Evolutionary conservation across 1,284 basidiomycete genomes (phyloP).

Genomic region (Hymenochaete sp.): DNA sequence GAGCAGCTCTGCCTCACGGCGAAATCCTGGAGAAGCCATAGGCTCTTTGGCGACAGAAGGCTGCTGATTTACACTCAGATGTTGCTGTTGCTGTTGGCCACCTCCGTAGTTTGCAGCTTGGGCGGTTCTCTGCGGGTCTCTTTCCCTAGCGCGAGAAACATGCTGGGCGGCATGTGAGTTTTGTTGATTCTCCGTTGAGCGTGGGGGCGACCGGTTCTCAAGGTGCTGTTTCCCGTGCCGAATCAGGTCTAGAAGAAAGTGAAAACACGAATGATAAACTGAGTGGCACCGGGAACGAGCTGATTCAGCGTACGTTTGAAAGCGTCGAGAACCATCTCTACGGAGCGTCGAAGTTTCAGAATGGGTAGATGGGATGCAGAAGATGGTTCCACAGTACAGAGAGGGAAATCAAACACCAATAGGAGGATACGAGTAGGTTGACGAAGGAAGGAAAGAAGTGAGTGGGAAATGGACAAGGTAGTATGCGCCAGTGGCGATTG

Average conservation of each 20-base stretch:
- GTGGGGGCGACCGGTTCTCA: conserved; percentile 18
- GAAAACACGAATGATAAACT: conserved; percentile 19
- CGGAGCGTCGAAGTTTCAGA: no score
- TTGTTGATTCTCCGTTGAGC: conserved; percentile 10
- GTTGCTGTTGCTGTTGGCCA: conserved; percentile 20
- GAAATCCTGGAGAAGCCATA: conserved; percentile 32
- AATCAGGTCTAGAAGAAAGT: conserved; percentile 69
- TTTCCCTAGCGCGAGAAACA: conserved; percentile 19
- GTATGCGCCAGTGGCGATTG: not conserved
- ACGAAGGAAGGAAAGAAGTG: not conserved
- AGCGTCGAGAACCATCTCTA: conserved; percentile 50
- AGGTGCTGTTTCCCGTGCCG: conserved; percentile 74
- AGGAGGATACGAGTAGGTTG: not conserved
- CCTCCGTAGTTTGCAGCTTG: no score
- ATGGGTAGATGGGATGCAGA: conserved; percentile 33
- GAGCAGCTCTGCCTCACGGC: conserved; percentile 63
- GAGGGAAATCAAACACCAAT: not conserved
- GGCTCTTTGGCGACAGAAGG: conserved; percentile 17
- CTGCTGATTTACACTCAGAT: conserved; percentile 25
- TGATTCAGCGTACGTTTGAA: conserved; percentile 51
- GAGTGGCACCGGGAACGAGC: conserved; percentile 16
- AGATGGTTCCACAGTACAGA: not conserved
- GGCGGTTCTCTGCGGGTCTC: conserved; percentile 26
- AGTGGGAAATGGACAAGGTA: conserved; percentile 2
- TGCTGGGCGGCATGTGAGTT: no score